Percentiles rank a stretch among this genome's conserved stretches.
These are phyloP conservation scores for Apiotrichum sp. DNA, from an alignment of 1,284 basidiomycete genomes.

Conservation along the genomic window DNA sequence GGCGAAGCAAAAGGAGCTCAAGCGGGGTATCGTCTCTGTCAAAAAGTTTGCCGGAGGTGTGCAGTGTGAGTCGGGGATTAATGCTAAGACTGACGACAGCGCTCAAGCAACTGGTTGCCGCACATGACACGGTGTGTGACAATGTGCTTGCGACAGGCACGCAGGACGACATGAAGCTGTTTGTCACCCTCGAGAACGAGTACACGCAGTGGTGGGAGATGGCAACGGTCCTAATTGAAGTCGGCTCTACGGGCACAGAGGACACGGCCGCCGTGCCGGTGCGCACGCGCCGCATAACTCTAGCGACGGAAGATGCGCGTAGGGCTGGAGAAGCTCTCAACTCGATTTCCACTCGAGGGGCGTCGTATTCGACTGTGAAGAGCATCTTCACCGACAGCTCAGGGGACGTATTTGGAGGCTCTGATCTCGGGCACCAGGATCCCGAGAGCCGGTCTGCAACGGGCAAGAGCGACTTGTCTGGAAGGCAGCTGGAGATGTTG, in stretches of 20 bases:
- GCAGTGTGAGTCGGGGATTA: conserved; percentile 60
- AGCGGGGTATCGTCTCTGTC: conserved; percentile 72
- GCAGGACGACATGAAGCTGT: conserved; percentile 18
- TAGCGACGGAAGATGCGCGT: conserved; percentile 27
- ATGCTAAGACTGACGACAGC: conserved; percentile 24
- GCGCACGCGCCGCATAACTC: conserved; percentile 47
- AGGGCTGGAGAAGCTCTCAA: conserved; percentile 23
- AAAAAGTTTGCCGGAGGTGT: conserved; percentile 75
- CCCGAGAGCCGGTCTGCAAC: conserved; percentile 37
- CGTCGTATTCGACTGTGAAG: not conserved
- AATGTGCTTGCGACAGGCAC: conserved; percentile 9
- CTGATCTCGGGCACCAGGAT: conserved; percentile 24
- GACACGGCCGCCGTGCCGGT: conserved; percentile 1
- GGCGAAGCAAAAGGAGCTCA: conserved; percentile 71
- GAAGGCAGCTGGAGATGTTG: conserved; percentile 53
- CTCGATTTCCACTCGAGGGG: conserved; percentile 24
- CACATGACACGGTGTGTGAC: conserved; percentile 49
- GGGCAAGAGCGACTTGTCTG: conserved; percentile 62
- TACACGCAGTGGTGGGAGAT: conserved; percentile 80
- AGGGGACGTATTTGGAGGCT: conserved; percentile 1
- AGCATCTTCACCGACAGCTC: not conserved
- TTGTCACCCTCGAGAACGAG: conserved; percentile 51
- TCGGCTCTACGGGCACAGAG: conserved; percentile 51
- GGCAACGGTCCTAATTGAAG: conserved; percentile 73
- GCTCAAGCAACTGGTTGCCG: conserved; percentile 60